These are phyloP conservation scores for Stentor coeruleus DNA, from an alignment of 73 alveolate species.

Conservation along the genomic window DNA sequence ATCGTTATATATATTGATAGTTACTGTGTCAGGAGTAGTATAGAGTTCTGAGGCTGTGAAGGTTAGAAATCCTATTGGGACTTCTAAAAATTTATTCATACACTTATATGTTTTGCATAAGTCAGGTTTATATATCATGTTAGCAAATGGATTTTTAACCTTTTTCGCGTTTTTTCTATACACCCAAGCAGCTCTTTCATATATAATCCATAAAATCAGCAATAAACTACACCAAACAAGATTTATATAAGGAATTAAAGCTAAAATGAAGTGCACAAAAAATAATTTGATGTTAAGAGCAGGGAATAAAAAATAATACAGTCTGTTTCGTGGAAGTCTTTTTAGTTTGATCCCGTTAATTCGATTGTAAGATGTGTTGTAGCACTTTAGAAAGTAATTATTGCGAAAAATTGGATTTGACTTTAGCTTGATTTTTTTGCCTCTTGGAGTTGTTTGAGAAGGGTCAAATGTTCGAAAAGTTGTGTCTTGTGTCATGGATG, in stretches of 20 bases:
- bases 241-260: background rate
- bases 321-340: background rate
- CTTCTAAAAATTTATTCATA: slow-evolving; percentile 16
- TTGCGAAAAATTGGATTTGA: background rate
- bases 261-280: background rate
- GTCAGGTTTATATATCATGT: background rate
- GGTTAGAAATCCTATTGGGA: too few relatives aligned
- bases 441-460: background rate
- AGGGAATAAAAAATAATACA: background rate
- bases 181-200: background rate
- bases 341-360: background rate
- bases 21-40: background rate
- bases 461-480: too few relatives aligned
- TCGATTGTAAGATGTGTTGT: background rate
- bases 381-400: slow-evolving; percentile 1
- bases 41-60: too few relatives aligned
- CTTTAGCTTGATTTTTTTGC: slow-evolving; percentile 1
- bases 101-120: background rate
- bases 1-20: background rate
- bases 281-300: background rate
- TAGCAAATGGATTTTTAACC: background rate
- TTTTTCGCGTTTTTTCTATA: background rate
- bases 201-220: slow-evolving; percentile 6
- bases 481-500: too few relatives aligned
- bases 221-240: background rate